Conservation (phyloP, 805 yeast genomes). For the Hanseniaspora meyeri region DNA sequence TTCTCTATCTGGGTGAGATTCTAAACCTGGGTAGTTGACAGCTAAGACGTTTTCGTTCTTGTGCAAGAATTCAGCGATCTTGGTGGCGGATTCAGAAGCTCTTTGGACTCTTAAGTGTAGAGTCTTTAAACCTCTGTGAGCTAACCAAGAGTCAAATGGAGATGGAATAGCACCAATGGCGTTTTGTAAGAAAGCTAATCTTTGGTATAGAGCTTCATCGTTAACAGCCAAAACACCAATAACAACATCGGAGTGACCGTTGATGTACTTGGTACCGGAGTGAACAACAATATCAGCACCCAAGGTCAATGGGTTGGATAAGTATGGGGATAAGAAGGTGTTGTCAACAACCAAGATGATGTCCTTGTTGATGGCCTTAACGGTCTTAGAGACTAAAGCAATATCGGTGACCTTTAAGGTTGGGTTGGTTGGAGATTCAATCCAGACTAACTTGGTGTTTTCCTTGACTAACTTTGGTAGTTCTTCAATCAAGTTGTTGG, state of each 20-base stretch:
- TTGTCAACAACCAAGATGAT: constrained; percentile 68
- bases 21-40: constrained; percentile 77
- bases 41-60: constrained; percentile 40
- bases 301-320: constrained; percentile 66
- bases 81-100: constrained; percentile 52
- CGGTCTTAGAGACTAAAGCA: constrained; percentile 43
- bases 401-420: constrained; percentile 72
- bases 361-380: constrained; percentile 40
- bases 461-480: constrained; percentile 42
- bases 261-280: constrained; percentile 80
- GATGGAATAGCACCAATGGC: constrained; percentile 85
- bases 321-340: constrained; percentile 78
- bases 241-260: constrained; percentile 87
- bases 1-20: constrained; percentile 48
- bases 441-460: constrained; percentile 69
- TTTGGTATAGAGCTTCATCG: constrained; percentile 45
- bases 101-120: constrained; percentile 67
- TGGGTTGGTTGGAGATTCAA: constrained; percentile 83
- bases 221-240: constrained; percentile 73
- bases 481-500: constrained; percentile 50
- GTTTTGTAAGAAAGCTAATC: constrained; percentile 66
- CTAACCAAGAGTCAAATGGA: constrained; percentile 84
- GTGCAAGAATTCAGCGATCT: constrained; percentile 52
- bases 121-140: constrained; percentile 84
- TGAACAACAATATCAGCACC: constrained; percentile 86